phyloP scores from a whole-genome alignment of 2,329 filamentous ascomycete species.

The Cladorrhinum sp. region DNA sequence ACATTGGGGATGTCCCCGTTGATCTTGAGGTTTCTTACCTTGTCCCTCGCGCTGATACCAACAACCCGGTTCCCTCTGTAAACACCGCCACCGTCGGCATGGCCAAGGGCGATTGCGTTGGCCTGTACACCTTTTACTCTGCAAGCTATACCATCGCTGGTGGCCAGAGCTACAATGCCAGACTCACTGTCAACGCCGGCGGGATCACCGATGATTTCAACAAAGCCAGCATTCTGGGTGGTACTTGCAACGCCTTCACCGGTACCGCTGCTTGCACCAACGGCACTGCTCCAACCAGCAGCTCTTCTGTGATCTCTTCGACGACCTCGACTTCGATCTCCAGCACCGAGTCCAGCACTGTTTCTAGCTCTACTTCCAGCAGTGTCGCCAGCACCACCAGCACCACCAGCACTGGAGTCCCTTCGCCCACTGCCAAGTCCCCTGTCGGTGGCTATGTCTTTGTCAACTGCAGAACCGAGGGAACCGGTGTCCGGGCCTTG shows the following conservation, averaged over 20 bases:
- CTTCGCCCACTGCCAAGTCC: constrained; percentile 37
- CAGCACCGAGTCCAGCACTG: constrained; percentile 8
- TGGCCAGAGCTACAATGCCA: constrained; percentile 42
- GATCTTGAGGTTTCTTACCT: constrained; percentile 45
- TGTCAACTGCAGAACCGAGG: constrained; percentile 50
- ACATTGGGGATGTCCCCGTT: constrained; percentile 41
- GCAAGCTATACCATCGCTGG: constrained; percentile 44
- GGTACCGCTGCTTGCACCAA: constrained; percentile 31
- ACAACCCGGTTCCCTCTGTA: constrained; percentile 43
- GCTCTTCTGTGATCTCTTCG: constrained; percentile 17
- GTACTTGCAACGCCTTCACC: constrained; percentile 42
- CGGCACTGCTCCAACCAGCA: constrained; percentile 22
- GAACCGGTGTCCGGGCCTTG: constrained; percentile 43
- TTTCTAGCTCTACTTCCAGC: constrained; percentile 17
- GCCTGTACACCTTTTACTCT: constrained; percentile 48
- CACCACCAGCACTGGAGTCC: constrained; percentile 22
- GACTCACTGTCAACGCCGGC: constrained; percentile 45
- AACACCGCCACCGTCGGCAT: constrained; percentile 39
- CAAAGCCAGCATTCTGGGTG: constrained; percentile 42
- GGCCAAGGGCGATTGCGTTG: constrained; percentile 43
- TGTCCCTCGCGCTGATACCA: constrained; percentile 31
- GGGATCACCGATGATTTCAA: constrained; percentile 48
- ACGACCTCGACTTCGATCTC: constrained; percentile 15
- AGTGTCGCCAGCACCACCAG: constrained; percentile 19
- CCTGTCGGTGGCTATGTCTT: constrained; percentile 43